Base-by-base conservation (phyloP, 106 monocot species). In the Phalaenopsis aphrodite region DNA sequence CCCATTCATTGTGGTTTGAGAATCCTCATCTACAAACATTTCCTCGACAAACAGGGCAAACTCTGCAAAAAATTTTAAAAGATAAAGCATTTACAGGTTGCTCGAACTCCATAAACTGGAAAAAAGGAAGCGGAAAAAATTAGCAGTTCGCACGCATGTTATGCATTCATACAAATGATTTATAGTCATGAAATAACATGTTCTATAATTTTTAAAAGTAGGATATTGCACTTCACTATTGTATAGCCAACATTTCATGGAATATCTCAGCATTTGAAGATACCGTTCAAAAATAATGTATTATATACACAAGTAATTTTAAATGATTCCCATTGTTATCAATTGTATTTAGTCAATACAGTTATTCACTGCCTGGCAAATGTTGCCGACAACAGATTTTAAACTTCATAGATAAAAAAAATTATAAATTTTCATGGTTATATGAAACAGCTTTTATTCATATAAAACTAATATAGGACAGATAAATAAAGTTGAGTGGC, bases 41-140 rank as follows among this genome's bases (percentile, higher is more conserved):
- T 74, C 74, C 43, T 42, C 74, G 41, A 43, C 74, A 74, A 74
- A 74, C 74, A 42, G 74, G 74, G 17, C 74, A 74, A n/a, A 74
- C 74, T 43, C 74, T 74, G 74, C 41, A 74, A 74, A 42, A n/a
- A 74, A 74, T 7, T 39, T 69, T 10, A 21, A 5, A 58, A 0
- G 58, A 30, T 30, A 58, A 58, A 19, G 58, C 17, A 58, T 58
- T 58, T 19, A 58, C 58, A 19, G 58, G 16, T 58, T 58, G 58
- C 17, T 5, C 5, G 58, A 58, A n/a, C 58, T 58, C n/a, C 16
- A n/a, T 58, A 64, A 64, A 23, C 14, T 23, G 19, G 64, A 12
- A 52, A 52, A 12, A 52, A 2, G 52, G 12, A 2, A 12, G 12
- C 52, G 14, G 12, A 52, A 48, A 0, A 11, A 7, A 48, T 45